Conservation (phyloP, 164 flowering plant genomes). For the Berberis thunbergii region DNA sequence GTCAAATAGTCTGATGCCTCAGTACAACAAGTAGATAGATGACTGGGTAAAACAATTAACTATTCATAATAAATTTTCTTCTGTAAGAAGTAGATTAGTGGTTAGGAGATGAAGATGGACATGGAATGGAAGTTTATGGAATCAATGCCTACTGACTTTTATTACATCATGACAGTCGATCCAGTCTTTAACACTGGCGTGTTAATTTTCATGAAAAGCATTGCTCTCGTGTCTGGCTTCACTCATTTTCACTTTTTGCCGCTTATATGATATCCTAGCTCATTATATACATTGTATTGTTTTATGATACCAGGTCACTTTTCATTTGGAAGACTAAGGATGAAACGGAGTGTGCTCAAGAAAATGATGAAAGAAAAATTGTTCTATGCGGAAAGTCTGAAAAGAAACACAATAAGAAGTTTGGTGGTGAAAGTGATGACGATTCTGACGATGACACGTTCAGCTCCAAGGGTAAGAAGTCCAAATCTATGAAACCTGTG, state of each 20-base stretch:
- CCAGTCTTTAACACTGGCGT: too few relatives aligned
- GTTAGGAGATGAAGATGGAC: too few relatives aligned
- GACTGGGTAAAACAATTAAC: too few relatives aligned
- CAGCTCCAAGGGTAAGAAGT: conserved; percentile 38
- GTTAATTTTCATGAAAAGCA: too few relatives aligned
- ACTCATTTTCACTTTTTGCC: neutral
- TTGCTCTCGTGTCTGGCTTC: neutral
- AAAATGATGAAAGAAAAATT: conserved; percentile 37
- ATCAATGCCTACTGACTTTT: neutral
- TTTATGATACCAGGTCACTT: conserved; percentile 43
- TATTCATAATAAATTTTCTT: too few relatives aligned
- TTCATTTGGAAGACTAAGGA: conserved; percentile 82
- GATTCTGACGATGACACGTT: conserved; percentile 44
- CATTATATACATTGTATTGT: neutral
- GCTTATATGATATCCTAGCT: neutral
- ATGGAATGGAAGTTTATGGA: neutral
- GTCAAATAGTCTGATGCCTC: too few relatives aligned
- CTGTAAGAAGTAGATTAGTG: too few relatives aligned
- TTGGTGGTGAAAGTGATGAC: conserved; percentile 40
- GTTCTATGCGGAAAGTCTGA: too few relatives aligned
- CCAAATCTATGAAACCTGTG: conserved; percentile 26
- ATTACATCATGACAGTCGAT: too few relatives aligned
- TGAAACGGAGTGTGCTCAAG: conserved; percentile 25
- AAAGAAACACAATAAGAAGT: conserved; percentile 27
- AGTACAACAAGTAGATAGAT: too few relatives aligned